Evolutionary conservation across 305 asterid genomes (phyloP), one percentile per base, ranked within the genome.

Genomic region (Fraxinus xanthoxyloides): DNA sequence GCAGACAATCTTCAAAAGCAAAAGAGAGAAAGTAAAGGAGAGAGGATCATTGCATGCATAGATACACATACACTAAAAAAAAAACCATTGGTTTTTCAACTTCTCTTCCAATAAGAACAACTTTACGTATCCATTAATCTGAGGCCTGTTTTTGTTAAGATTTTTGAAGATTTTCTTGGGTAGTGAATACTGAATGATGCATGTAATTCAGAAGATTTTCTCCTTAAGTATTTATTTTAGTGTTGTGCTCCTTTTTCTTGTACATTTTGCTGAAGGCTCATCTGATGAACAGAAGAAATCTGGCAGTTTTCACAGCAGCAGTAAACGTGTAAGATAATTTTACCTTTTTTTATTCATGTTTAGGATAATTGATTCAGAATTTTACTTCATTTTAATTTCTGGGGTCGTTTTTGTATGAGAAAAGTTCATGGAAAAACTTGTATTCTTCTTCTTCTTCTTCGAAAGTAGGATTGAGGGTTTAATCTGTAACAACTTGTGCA

Each of bases 181-280:
- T 36, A 2, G 34, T 65, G 26, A 23, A 65, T 65, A 26, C 36
- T 78, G 75, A 83, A 82, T 48, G 32, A 85, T 85, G 87, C 82
- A 72, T 17, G 5, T 51, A 51, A 17, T 51, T 59, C 83, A 51
- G 28, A 80, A 26, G 23, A 83, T 84, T 86, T 46, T 77, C 19
- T 38, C 65, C 36, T 26, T 75, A 73, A 80, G 43, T 79, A 65
- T 69, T 51, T 81, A 61, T 9, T 73, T 81, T 80, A 81, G 46
- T 63, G 72, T 86, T 43, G 36, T 80, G 38, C 73, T 84, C 23
- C 23, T 51, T 21, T 51, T 51, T 17, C 63, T 51, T 56, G 82
- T 77, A n/a, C 86, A 87, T 79, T 72, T 70, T 19, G 85, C 80
- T 13, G 86, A 80, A 81, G 89, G 88, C 82, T 82, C 90, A 73